Evolutionary conservation across 1,139 yeast genomes (phyloP).

Genomic region (Zhuliangozyma blackwelliae): DNA sequence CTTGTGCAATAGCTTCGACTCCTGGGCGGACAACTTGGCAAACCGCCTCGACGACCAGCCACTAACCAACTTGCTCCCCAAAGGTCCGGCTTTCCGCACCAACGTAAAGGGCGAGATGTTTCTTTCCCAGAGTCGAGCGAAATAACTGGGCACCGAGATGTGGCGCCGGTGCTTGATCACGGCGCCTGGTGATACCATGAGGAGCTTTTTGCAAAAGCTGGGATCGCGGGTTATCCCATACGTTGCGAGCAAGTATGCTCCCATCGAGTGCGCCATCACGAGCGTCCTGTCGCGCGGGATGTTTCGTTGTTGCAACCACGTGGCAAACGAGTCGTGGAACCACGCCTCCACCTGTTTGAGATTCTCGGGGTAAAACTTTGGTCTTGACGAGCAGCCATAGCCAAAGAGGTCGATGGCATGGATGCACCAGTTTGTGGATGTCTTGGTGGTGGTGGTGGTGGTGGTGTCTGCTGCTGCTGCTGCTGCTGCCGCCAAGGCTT

Average conservation of each 20-base stretch:
- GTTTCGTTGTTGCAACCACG: conserved; percentile 39
- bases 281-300: conserved; percentile 30
- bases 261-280: conserved; percentile 61
- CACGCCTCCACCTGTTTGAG: conserved; percentile 42
- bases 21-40: conserved; percentile 41
- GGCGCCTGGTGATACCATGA: conserved; percentile 66
- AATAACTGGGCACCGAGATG: conserved; percentile 57
- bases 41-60: conserved; percentile 76
- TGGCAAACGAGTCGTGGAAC: conserved; percentile 48
- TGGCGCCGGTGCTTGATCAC: conserved; percentile 43
- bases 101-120: conserved; percentile 68
- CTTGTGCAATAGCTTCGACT: conserved; percentile 48
- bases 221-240: conserved; percentile 43
- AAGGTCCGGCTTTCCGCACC: conserved; percentile 59
- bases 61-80: conserved; percentile 68
- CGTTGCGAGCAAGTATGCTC: conserved; percentile 51
- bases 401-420: conserved; percentile 76
- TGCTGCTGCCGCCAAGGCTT: conserved; percentile 24
- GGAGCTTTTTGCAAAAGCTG: conserved; percentile 39
- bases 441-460: too few relatives aligned
- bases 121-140: conserved; percentile 61
- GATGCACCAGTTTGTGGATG: conserved; percentile 62
- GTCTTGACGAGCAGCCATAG: conserved; percentile 70
- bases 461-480: too few relatives aligned
- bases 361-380: conserved; percentile 32